These are phyloP conservation scores for Tricholoma terreum DNA, from an alignment of 768 basidiomycete species.

Conservation along the genomic window DNA sequence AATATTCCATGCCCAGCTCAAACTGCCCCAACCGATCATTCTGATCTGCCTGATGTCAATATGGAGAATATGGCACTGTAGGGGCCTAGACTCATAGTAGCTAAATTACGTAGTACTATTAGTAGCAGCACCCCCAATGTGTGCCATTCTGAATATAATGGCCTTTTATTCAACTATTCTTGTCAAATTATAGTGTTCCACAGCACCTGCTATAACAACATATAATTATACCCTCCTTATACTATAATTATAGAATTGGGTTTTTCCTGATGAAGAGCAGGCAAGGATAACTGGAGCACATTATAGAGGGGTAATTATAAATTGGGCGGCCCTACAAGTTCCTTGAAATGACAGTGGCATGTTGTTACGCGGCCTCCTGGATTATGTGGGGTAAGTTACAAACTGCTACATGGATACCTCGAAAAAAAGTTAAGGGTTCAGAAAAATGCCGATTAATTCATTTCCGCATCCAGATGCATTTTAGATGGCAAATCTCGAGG, in stretches of 20 bases:
- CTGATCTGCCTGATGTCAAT: neutral
- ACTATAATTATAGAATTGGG: neutral
- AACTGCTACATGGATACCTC: no score
- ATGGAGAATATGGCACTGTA: neutral
- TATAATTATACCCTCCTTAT: neutral
- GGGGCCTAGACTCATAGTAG: neutral
- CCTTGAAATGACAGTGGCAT: neutral
- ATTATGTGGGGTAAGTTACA: neutral
- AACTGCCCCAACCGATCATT: neutral
- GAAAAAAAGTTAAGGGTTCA: no score
- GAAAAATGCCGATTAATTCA: no score
- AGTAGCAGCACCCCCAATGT: neutral
- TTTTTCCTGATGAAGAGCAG: neutral
- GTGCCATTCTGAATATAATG: neutral
- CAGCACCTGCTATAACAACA: neutral
- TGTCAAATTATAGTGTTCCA: neutral
- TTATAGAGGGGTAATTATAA: neutral
- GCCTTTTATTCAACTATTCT: neutral
- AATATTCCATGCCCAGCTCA: neutral
- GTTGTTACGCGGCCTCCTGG: neutral
- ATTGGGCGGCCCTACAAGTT: neutral
- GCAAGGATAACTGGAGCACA: neutral
- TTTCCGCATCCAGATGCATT: no score
- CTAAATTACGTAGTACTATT: neutral
- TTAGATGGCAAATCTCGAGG: no score